Evolutionary conservation across 208 protist genomes (phyloP).

Genomic region (Crithidia acanthocephali): DNA sequence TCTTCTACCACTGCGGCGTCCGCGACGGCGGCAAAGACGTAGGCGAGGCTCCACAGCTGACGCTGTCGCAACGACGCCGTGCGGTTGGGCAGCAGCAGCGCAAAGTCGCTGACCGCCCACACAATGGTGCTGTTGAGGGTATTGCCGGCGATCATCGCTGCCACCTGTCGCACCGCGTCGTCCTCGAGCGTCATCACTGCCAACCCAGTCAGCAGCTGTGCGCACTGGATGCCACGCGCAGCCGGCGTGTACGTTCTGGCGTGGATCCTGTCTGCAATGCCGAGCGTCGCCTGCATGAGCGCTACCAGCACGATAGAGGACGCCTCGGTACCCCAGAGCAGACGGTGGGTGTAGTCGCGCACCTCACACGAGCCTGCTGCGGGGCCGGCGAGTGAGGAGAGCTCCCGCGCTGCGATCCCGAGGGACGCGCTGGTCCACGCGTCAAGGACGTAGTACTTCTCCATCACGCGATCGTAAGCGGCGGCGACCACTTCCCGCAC

Average conservation of each 20-base stretch:
- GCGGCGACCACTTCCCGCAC: slow-evolving; percentile 13
- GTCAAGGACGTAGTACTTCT: slow-evolving; percentile 32
- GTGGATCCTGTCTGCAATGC: slow-evolving; percentile 18
- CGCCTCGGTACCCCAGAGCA: slow-evolving; percentile 21
- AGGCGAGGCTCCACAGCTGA: slow-evolving; percentile 29
- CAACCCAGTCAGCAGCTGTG: slow-evolving; percentile 23
- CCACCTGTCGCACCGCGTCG: slow-evolving; percentile 25
- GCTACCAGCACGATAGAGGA: background rate
- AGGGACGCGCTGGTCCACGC: slow-evolving; percentile 23
- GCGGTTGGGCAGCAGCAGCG: slow-evolving; percentile 7
- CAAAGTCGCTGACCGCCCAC: slow-evolving; percentile 23
- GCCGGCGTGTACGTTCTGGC: slow-evolving; percentile 7
- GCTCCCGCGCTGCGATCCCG: slow-evolving; percentile 8
- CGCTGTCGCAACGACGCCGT: slow-evolving; percentile 9
- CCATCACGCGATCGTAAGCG: slow-evolving; percentile 31
- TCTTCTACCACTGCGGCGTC: slow-evolving; percentile 13
- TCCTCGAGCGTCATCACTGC: slow-evolving; percentile 37
- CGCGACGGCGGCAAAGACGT: slow-evolving; percentile 21
- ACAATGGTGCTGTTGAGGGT: slow-evolving; percentile 9
- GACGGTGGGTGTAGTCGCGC: slow-evolving; percentile 7
- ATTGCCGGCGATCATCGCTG: slow-evolving; percentile 5
- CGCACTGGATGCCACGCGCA: slow-evolving; percentile 28
- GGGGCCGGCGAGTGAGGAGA: slow-evolving; percentile 12
- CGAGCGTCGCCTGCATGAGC: slow-evolving; percentile 14
- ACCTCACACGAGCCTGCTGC: slow-evolving; percentile 8